phyloP scores from a whole-genome alignment of 2,329 filamentous ascomycete genomes.

The Thermoascus crustaceus region DNA sequence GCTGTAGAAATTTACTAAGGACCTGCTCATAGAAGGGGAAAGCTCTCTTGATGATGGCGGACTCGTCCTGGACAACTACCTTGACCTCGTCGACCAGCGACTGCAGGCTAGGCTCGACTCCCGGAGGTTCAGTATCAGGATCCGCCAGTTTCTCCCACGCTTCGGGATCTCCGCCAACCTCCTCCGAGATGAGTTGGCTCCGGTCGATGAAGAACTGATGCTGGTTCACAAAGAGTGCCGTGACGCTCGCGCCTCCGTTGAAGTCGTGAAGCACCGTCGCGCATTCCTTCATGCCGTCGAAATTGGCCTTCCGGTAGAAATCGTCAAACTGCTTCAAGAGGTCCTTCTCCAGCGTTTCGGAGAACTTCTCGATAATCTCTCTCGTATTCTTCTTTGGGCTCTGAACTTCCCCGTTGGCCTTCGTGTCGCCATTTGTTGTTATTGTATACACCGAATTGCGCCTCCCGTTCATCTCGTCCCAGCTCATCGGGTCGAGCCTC shows the following conservation, averaged over 20 bases:
- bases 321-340: conserved; percentile 94
- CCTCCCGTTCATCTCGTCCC: conserved; percentile 46
- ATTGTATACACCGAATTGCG: too few relatives aligned
- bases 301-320: conserved; percentile 90
- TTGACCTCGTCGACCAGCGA: conserved; percentile 89
- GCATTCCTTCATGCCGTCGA: conserved; percentile 96
- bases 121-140: conserved; percentile 83
- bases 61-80: conserved; percentile 94
- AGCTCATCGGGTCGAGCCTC: conserved; percentile 70
- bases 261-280: conserved; percentile 91
- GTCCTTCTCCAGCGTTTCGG: conserved; percentile 91
- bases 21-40: conserved; percentile 97
- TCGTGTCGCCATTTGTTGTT: conserved; percentile 45
- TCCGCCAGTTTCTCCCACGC: conserved; percentile 90
- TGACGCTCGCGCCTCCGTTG: conserved; percentile 89
- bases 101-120: conserved; percentile 85
- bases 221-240: conserved; percentile 94
- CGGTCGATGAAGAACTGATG: conserved; percentile 99
- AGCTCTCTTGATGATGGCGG: conserved; percentile 88
- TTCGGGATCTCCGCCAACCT: conserved; percentile 54
- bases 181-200: conserved; percentile 82
- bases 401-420: conserved; percentile 40
- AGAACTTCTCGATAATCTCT: conserved; percentile 92
- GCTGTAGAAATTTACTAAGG: conserved; percentile 82
- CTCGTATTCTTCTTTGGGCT: conserved; percentile 55